Base-by-base conservation (phyloP, 106 monocot genomes). In the Hemerocallis citrina region DNA sequence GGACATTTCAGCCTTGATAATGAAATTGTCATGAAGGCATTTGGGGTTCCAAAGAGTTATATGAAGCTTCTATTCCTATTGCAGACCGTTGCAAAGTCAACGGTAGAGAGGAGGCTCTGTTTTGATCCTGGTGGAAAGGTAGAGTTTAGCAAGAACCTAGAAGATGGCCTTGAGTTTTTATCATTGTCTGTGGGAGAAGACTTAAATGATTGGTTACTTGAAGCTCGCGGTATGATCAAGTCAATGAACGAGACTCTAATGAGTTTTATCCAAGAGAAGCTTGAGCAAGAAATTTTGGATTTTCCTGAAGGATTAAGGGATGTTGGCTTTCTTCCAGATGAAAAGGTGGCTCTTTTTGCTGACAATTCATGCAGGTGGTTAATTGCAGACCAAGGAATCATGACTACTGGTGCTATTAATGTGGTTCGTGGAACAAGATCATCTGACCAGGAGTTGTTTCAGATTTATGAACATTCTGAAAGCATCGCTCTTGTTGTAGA, bases 371-470 rank as follows among this genome's bases (percentile, higher is more conserved):
- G 86, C 46, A 76, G 95, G 52, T 95, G 95, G 95, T 66, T 95
- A 6, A 50, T 90, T 87, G 83, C 95, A 36, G 95, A 95, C 77
- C 95, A 95, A 90, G 90, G 94, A 89, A 90, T 86, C 49, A 95
- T 95, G 95, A 80, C 80, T 36, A 87, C 76, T 66, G 95, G 95
- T 45, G 89, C 90, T 39, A 76, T 95, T 52, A 77, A 90, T 86
- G 95, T 95, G 7, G 90, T 90, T 72, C 76, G 95, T 34, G 95
- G 95, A 32, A 67, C 90, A 62, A 81, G 81, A 63, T 90, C 95
- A 29, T 81, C 89, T 55, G 68, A 74, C 59, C 78, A 86, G 56
- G 89, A 90, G 48, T 51, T 95, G 51, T 52, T 86, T 54, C 69
- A 83, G 42, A 95, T 95, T 68, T 95, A 90, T 42, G 71, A 57